A percentile compares a stretch with the other conserved stretches of the same genome.
Conservation (phyloP, 495 filamentous ascomycete species). For the Letharia lupina region DNA sequence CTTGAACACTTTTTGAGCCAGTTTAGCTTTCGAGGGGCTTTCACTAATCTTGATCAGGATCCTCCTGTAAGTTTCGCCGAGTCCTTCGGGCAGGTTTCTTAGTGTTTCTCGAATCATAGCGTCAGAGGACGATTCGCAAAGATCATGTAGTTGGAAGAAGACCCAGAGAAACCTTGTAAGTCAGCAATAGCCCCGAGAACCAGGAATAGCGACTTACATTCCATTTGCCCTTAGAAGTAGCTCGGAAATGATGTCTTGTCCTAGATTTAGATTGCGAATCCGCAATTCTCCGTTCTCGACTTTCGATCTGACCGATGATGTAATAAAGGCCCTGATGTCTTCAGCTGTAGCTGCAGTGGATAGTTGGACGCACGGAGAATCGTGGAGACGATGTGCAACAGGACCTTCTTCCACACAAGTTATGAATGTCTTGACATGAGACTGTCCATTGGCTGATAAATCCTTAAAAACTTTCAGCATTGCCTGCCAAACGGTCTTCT, state of each 20-base stretch:
- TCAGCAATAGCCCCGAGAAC: neutral
- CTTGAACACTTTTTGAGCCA: conserved; percentile 15
- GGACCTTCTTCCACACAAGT: conserved; percentile 18
- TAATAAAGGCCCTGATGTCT: conserved; percentile 24
- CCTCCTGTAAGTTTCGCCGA: conserved; percentile 24
- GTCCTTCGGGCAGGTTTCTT: conserved; percentile 22
- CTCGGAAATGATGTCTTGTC: conserved; percentile 16
- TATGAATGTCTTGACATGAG: conserved; percentile 21
- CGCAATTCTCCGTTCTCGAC: conserved; percentile 18
- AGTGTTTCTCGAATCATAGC: conserved; percentile 17
- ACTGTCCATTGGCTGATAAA: neutral
- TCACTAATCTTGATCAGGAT: conserved; percentile 20
- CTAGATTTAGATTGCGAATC: conserved; percentile 14
- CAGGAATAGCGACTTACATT: conserved; percentile 18
- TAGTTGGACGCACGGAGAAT: conserved; percentile 10
- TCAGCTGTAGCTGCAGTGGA: neutral
- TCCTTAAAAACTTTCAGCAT: conserved; percentile 8
- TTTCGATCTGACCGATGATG: conserved; percentile 15
- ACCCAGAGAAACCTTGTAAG: conserved; percentile 28
- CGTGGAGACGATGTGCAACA: conserved; percentile 4
- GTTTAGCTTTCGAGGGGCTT: neutral
- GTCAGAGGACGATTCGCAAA: conserved; percentile 28
- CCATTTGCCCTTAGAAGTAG: conserved; percentile 24
- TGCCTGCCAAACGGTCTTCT: conserved; percentile 7
- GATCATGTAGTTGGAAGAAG: conserved; percentile 26